Conservation (phyloP, 1,139 yeast species). For the Taphrina communis region DNA sequence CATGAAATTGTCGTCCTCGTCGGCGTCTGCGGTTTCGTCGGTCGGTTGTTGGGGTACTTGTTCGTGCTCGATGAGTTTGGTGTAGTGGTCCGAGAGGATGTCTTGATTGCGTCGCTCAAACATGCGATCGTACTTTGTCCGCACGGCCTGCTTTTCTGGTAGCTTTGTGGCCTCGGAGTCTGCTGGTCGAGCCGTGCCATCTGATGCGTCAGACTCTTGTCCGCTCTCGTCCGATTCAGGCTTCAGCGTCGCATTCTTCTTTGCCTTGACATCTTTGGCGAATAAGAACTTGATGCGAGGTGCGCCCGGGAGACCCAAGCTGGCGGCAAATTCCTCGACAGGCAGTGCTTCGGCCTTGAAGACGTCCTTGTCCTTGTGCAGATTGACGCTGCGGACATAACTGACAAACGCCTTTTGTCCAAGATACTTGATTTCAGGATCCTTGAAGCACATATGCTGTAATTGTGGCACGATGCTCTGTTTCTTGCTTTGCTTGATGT, state of each 20-base stretch:
- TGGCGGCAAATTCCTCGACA: constrained; percentile 79
- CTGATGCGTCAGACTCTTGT: constrained; percentile 56
- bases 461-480: constrained; percentile 81
- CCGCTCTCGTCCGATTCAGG: constrained; percentile 54
- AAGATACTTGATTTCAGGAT: constrained; percentile 85
- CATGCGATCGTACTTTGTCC: constrained; percentile 94
- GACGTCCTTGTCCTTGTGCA: constrained; percentile 86
- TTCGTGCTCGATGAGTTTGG: constrained; percentile 59
- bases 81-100: constrained; percentile 84
- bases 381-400: constrained; percentile 78
- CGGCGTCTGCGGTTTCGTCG: constrained; percentile 51
- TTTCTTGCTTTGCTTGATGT: constrained; percentile 75
- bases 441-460: constrained; percentile 88
- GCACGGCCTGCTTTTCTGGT: constrained; percentile 54
- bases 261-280: constrained; percentile 61
- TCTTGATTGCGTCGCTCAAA: constrained; percentile 94
- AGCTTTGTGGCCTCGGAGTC: constrained; percentile 59
- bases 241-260: constrained; percentile 81
- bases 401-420: constrained; percentile 96
- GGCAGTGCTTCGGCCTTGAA: constrained; percentile 79
- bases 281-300: constrained; percentile 83
- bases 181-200: neutral
- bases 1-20: constrained; percentile 78
- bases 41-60: constrained; percentile 50
- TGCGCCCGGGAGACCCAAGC: constrained; percentile 93